These are phyloP conservation scores for Fusarium fujikuroi DNA, from an alignment of 2,329 filamentous ascomycete species.

Conservation along the genomic window DNA sequence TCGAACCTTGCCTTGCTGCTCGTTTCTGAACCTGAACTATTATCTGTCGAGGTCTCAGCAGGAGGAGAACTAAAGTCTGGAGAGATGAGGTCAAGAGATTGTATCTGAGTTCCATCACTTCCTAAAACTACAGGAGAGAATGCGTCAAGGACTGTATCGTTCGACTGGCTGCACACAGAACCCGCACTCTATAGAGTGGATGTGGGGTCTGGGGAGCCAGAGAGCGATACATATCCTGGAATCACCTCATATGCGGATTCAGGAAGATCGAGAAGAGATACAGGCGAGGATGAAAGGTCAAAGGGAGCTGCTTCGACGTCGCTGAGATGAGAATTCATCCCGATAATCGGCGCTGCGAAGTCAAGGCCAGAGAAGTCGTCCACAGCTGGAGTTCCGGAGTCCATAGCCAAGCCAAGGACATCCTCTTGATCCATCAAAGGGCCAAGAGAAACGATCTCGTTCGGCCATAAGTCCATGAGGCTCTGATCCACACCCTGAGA, in stretches of 20 bases:
- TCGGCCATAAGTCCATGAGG: background rate
- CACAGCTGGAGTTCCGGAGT: background rate
- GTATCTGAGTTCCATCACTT: background rate
- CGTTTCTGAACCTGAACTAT: constrained; percentile 6
- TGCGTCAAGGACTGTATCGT: background rate
- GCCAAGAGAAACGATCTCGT: constrained; percentile 7
- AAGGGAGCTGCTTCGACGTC: background rate
- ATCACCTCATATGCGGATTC: background rate
- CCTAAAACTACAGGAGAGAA: background rate
- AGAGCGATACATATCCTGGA: background rate
- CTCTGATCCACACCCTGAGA: constrained; percentile 16
- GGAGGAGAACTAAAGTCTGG: background rate
- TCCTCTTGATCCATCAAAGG: background rate
- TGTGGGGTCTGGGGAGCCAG: background rate
- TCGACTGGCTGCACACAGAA: background rate
- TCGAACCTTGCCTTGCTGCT: constrained; percentile 4
- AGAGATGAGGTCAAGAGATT: background rate
- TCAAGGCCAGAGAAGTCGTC: background rate
- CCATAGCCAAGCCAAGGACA: background rate
- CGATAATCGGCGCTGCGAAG: background rate
- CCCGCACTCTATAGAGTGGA: constrained; percentile 31
- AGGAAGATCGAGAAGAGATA: background rate
- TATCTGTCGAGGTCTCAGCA: background rate
- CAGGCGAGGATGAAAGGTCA: background rate
- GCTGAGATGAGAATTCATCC: background rate